phyloP scores from a whole-genome alignment of 2,329 filamentous ascomycete species.

The Pseudogymnoascus sp. region DNA sequence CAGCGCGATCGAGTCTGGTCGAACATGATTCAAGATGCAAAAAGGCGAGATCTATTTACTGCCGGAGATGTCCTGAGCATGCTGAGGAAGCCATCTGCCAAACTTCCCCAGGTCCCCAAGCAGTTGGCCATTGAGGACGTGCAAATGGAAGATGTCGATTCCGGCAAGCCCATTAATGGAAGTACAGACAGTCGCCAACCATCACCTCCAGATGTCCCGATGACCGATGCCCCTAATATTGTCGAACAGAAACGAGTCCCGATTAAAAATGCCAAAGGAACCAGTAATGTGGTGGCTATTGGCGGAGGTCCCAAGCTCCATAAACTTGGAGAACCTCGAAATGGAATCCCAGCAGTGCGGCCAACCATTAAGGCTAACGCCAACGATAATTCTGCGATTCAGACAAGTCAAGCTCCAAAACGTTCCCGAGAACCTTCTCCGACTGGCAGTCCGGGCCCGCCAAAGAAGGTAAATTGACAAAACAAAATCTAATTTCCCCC shows the following conservation, averaged over 20 bases:
- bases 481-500: too few species aligned
- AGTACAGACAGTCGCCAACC: neutral
- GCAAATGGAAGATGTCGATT: constrained; percentile 1
- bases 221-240: constrained; percentile 5
- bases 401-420: neutral
- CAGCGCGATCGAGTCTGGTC: constrained; percentile 87
- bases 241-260: neutral
- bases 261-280: neutral
- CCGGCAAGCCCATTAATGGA: neutral
- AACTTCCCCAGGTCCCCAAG: neutral
- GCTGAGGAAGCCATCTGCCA: constrained; percentile 39
- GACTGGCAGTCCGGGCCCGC: neutral
- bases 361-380: neutral
- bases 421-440: neutral
- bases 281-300: neutral
- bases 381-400: neutral
- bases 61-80: constrained; percentile 53
- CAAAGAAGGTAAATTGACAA: neutral
- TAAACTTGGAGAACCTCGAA: neutral
- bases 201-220: neutral
- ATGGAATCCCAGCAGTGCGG: neutral
- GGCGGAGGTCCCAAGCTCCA: neutral
- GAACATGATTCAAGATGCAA: constrained; percentile 75
- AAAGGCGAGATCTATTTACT: constrained; percentile 67
- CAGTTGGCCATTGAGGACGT: neutral